Conservation (phyloP, 2,329 filamentous ascomycete species). For the Chaetomium sp. region DNA sequence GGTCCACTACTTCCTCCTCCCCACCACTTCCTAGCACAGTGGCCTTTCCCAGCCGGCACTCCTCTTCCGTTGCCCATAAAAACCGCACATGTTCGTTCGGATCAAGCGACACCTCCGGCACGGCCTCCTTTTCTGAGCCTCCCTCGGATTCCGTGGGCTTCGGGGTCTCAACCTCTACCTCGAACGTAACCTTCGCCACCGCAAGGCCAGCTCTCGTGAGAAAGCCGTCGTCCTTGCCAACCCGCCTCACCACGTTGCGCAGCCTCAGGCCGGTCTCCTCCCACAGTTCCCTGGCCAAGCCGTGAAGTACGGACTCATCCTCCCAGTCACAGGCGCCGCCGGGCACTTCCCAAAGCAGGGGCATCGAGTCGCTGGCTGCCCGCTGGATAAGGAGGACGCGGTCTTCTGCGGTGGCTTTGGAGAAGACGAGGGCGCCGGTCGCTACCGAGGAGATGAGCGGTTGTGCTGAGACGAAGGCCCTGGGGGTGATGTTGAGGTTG, state of each 20-base stretch:
- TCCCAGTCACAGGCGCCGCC: constrained; percentile 45
- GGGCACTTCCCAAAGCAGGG: constrained; percentile 47
- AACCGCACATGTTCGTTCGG: constrained; percentile 41
- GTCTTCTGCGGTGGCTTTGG: constrained; percentile 23
- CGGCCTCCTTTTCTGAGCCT: neutral
- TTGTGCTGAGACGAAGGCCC: constrained; percentile 32
- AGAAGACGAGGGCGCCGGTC: constrained; percentile 39
- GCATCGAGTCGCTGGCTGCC: constrained; percentile 44
- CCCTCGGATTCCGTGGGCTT: neutral
- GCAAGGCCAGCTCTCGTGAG: constrained; percentile 33
- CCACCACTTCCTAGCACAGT: neutral
- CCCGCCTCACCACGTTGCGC: constrained; percentile 33
- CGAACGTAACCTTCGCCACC: constrained; percentile 37
- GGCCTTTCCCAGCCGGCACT: constrained; percentile 33
- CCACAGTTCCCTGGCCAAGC: constrained; percentile 45
- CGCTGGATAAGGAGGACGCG: constrained; percentile 46
- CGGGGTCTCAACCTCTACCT: constrained; percentile 33
- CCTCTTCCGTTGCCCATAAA: constrained; percentile 42
- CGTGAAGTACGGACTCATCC: constrained; percentile 43
- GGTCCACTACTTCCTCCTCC: constrained; percentile 20
- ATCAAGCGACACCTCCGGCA: constrained; percentile 37
- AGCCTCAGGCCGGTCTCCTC: constrained; percentile 46
- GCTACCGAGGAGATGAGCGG: constrained; percentile 32
- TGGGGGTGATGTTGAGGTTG: constrained; percentile 29
- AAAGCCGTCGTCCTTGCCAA: constrained; percentile 33